A percentile compares a stretch with the other conserved stretches of the same genome.
These are phyloP conservation scores for Simplicillium aogashimaense DNA, from an alignment of 2,329 filamentous ascomycete species.

Conservation along the genomic window DNA sequence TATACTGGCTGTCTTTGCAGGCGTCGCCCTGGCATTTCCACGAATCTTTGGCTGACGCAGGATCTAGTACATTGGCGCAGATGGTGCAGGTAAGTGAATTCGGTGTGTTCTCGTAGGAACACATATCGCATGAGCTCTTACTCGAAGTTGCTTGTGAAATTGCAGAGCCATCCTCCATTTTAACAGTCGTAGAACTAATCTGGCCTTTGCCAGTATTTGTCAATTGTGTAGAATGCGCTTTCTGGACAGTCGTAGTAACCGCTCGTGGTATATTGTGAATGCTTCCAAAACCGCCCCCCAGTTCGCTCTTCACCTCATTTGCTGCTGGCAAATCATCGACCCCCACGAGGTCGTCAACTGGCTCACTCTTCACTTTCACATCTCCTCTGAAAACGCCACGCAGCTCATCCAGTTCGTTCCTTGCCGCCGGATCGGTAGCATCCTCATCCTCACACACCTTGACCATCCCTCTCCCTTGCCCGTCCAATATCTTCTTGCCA, in stretches of 20 bases:
- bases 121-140: slow-evolving; percentile 44
- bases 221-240: neutral
- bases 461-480: slow-evolving; percentile 56
- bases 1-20: slow-evolving; percentile 49
- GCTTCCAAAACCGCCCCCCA: neutral
- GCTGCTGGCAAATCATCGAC: neutral
- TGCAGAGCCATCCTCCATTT: too few relatives aligned
- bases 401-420: slow-evolving; percentile 54
- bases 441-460: slow-evolving; percentile 66
- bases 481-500: slow-evolving; percentile 54
- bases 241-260: neutral
- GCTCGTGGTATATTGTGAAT: neutral
- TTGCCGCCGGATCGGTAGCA: slow-evolving; percentile 31
- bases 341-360: neutral
- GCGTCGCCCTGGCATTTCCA: slow-evolving; percentile 52
- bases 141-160: neutral
- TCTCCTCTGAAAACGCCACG: slow-evolving; percentile 25
- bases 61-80: slow-evolving; percentile 61
- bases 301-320: too few relatives aligned
- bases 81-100: slow-evolving; percentile 50
- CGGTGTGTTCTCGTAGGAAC: slow-evolving; percentile 54
- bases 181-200: too few relatives aligned
- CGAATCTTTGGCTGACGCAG: slow-evolving; percentile 37
- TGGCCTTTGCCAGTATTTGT: neutral
- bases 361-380: slow-evolving; percentile 12